Percentiles rank a stretch among this genome's conserved stretches.
Evolutionary conservation across 139 green algal species (phyloP).

Genomic region (Klebsormidium nitens): DNA sequence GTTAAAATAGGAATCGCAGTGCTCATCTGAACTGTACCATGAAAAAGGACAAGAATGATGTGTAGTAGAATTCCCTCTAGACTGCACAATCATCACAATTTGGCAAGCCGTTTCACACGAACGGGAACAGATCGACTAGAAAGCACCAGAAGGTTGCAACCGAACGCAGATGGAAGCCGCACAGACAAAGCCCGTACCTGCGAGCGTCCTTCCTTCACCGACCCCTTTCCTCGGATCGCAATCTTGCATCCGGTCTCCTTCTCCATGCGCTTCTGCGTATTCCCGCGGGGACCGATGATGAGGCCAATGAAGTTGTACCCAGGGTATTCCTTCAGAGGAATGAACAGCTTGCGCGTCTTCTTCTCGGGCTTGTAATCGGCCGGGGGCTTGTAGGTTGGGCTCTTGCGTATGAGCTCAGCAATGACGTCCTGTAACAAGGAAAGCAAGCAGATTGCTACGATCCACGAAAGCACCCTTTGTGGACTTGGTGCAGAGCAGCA

Average conservation of each 20-base stretch:
- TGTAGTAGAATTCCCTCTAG: too few species aligned
- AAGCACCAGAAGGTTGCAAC: too few species aligned
- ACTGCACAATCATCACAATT: too few species aligned
- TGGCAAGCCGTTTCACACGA: too few species aligned
- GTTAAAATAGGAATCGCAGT: too few species aligned
- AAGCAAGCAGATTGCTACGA: not conserved
- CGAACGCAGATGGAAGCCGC: too few species aligned
- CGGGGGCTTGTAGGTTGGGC: conserved; percentile 76
- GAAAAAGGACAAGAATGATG: too few species aligned
- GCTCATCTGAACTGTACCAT: too few species aligned
- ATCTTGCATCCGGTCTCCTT: conserved; percentile 96
- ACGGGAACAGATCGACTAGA: too few species aligned
- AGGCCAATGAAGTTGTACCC: conserved; percentile 98
- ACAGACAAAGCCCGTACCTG: too few species aligned
- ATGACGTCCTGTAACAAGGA: conserved; percentile 65
- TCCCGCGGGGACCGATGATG: conserved; percentile 98
- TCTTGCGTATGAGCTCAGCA: conserved; percentile 84
- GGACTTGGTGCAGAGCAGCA: too few species aligned
- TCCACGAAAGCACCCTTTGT: too few species aligned
- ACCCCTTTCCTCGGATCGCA: conserved; percentile 79
- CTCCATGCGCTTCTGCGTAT: conserved; percentile 98
- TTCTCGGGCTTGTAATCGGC: conserved; percentile 78
- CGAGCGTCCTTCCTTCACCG: conserved; percentile 75
- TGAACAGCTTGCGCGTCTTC: conserved; percentile 81
- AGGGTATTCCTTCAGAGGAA: conserved; percentile 84